Percentiles rank a stretch among this genome's conserved stretches.
Conservation (phyloP, 2,329 filamentous ascomycete genomes). For the Fusarium equiseti region DNA sequence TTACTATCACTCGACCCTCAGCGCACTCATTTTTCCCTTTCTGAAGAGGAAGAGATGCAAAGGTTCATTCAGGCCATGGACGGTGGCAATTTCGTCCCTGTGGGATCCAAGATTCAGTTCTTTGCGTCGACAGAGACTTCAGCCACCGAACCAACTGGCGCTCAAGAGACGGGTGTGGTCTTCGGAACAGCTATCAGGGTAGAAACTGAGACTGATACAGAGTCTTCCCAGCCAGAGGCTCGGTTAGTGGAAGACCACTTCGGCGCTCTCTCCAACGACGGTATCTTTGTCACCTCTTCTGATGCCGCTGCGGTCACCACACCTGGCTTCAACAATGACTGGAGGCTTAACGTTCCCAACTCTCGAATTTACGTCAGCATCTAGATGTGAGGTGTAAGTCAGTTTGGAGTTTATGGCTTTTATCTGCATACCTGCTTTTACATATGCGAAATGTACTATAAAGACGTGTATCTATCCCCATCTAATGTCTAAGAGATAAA, state of each 20-base stretch:
- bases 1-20: conserved; percentile 83
- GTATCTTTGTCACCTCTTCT: conserved; percentile 63
- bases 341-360: conserved; percentile 54
- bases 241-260: conserved; percentile 62
- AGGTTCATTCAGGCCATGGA: conserved; percentile 65
- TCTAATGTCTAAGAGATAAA: conserved; percentile 6
- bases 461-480: conserved; percentile 18
- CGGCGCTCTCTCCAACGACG: conserved; percentile 71
- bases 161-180: conserved; percentile 39
- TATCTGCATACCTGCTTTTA: not conserved
- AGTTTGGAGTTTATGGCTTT: not conserved
- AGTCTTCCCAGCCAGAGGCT: not conserved
- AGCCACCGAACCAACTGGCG: conserved; percentile 39
- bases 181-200: conserved; percentile 52
- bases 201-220: conserved; percentile 16
- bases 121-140: conserved; percentile 60
- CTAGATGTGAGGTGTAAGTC: conserved; percentile 1
- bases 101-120: conserved; percentile 76
- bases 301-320: conserved; percentile 41
- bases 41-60: conserved; percentile 65
- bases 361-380: conserved; percentile 48
- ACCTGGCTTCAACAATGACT: conserved; percentile 48
- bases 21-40: conserved; percentile 59
- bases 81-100: conserved; percentile 66
- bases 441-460: conserved; percentile 18